phyloP scores from a whole-genome alignment of 176 grass and related monocot species.

The Tillandsia fasciculata region DNA sequence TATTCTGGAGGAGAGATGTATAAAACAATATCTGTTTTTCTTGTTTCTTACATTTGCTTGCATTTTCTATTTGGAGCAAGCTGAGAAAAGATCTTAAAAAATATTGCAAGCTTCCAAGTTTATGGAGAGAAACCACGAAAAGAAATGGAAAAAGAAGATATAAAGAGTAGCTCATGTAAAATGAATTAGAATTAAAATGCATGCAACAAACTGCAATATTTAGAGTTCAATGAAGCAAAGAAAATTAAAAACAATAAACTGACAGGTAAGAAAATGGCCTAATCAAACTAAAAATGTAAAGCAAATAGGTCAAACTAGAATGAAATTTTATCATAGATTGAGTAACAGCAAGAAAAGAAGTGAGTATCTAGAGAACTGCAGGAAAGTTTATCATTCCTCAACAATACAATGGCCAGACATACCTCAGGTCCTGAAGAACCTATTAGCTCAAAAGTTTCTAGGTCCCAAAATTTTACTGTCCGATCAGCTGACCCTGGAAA shows the following conservation, averaged over 20 bases:
- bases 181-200: no score
- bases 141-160: no score
- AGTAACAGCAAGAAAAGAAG: conserved; percentile 11
- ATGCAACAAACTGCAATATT: no score
- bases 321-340: not conserved
- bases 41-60: not conserved
- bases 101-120: no score
- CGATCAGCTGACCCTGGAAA: conserved; percentile 70
- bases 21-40: not conserved
- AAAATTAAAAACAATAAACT: no score
- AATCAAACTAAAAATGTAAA: not conserved
- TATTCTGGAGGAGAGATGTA: not conserved
- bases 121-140: no score
- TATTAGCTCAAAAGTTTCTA: conserved; percentile 98
- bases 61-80: no score
- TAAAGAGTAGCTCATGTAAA: no score
- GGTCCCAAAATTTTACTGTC: conserved; percentile 96
- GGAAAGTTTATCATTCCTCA: not conserved
- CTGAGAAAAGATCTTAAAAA: no score
- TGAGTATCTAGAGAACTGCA: not conserved
- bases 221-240: no score
- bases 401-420: conserved; percentile 7
- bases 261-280: no score
- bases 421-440: conserved; percentile 91
- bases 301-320: not conserved